Percentiles rank a stretch among this genome's conserved stretches.
Conservation (phyloP, 129 eudicot species). For the Lactuca saligna region DNA sequence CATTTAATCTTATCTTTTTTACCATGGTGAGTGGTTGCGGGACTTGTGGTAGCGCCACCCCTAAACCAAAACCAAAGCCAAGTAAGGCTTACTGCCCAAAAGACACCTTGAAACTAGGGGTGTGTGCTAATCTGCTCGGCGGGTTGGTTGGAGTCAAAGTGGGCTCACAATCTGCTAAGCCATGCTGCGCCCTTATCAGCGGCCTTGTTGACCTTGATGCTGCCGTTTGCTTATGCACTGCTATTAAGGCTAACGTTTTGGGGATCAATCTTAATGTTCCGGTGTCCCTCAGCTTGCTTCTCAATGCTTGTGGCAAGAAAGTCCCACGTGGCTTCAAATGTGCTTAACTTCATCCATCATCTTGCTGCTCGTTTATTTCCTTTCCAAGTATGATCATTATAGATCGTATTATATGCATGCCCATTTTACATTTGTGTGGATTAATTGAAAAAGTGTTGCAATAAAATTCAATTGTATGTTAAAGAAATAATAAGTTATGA, state of each 20-base stretch:
- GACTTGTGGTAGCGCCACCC: conserved; percentile 26
- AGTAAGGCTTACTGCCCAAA: conserved; percentile 31
- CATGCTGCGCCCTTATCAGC: conserved; percentile 49
- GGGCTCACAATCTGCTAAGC: conserved; percentile 40
- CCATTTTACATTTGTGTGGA: no score
- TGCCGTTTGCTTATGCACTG: conserved; percentile 64
- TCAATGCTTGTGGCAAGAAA: conserved; percentile 48
- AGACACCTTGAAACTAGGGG: conserved; percentile 39
- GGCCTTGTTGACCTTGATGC: conserved; percentile 60
- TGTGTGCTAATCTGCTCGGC: conserved; percentile 33
- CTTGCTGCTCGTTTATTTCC: not conserved
- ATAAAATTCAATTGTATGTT: no score
- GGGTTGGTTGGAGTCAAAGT: conserved; percentile 22
- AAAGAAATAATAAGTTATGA: no score
- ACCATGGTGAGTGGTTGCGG: conserved; percentile 38
- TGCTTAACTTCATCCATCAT: conserved; percentile 17
- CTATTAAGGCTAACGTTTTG: conserved; percentile 50
- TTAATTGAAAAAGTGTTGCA: no score
- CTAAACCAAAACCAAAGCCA: conserved; percentile 27
- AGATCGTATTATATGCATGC: no score
- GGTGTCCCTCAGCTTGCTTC: conserved; percentile 52
- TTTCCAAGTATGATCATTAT: no score
- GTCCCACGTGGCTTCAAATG: conserved; percentile 53
- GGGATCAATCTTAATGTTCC: conserved; percentile 60
- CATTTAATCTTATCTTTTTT: conserved; percentile 49